Evolutionary conservation across 805 yeast species (phyloP), one percentile per base, ranked within the genome.

Genomic region (Ogataea degrootiae): DNA sequence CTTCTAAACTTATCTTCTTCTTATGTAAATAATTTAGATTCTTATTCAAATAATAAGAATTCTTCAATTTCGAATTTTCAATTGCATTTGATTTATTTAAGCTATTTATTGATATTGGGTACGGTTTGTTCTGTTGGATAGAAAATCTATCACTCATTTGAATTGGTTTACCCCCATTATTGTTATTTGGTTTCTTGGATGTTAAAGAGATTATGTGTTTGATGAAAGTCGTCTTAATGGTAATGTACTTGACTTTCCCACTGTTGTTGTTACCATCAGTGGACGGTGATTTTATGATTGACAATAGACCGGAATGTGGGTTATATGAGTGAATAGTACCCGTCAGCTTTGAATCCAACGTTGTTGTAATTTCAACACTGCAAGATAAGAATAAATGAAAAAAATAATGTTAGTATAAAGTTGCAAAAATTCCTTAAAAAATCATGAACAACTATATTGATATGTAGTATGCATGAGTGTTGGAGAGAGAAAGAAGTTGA

Each of bases 291-390:
- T 56, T 60, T 45, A 73, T 57, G 1, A 76, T 62, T 6, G 67
- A 54, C 22, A 78, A 51, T n/a, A 79, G 61, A 37, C 74, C 72
- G 62, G 68, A 47, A 45, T 71, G 73, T 6, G 82, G 70, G 48
- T 79, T 77, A 61, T 77, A 83, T 9, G 89, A 75, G 61, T 80
- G 83, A 36, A 87, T 74, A 33, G 74, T 68, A 1, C 94, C 96
- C n/a, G 72, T 70, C 44, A 80, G 70, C 8, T 71, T 70, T 26
- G 74, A 72, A 57, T 84, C 88, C 41, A 80, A 67, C 6, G 76
- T 67, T 43, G 87, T 86, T 12, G 78, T 75, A 44, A 85, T 70
- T 58, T 73, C 79, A 48, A 87, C 86, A 56, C 81, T 75, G 35
- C n/a, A 37, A 29, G n/a, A 17, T 21, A 35, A 31, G 15, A n/a